phyloP scores from a whole-genome alignment of 495 filamentous ascomycete genomes.

The Aspergillus biplanus region DNA sequence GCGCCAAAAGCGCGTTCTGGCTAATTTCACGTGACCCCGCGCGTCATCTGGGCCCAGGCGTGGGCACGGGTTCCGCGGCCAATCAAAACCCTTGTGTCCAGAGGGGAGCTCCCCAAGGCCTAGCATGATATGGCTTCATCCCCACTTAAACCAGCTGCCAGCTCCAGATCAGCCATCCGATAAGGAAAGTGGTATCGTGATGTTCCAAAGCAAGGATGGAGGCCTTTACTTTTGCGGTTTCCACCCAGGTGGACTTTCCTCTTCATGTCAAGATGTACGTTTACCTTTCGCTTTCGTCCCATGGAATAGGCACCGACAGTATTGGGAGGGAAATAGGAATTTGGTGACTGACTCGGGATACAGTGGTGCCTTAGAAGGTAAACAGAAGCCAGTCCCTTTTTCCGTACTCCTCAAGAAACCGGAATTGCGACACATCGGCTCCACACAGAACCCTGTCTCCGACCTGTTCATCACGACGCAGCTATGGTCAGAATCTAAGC shows the following conservation, averaged over 20 bases:
- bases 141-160: neutral
- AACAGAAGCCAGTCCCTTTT: constrained; percentile 74
- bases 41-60: neutral
- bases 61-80: neutral
- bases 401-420: constrained; percentile 78
- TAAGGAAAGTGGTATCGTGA: constrained; percentile 10
- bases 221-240: constrained; percentile 90
- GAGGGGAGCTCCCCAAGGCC: neutral
- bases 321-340: neutral
- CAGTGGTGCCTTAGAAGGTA: constrained; percentile 86
- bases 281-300: constrained; percentile 2
- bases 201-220: constrained; percentile 63
- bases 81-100: neutral
- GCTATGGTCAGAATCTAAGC: constrained; percentile 95
- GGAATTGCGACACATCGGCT: constrained; percentile 82
- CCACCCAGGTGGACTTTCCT: constrained; percentile 73
- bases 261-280: constrained; percentile 84
- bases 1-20: neutral
- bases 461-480: constrained; percentile 93
- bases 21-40: neutral
- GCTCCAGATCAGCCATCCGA: constrained; percentile 5
- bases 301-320: neutral
- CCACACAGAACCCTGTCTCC: constrained; percentile 71
- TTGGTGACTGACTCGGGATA: constrained; percentile 11
- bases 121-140: neutral